These are phyloP conservation scores for Thraustochytrium sp. DNA, from an alignment of 352 stramenopile species.

Conservation along the genomic window DNA sequence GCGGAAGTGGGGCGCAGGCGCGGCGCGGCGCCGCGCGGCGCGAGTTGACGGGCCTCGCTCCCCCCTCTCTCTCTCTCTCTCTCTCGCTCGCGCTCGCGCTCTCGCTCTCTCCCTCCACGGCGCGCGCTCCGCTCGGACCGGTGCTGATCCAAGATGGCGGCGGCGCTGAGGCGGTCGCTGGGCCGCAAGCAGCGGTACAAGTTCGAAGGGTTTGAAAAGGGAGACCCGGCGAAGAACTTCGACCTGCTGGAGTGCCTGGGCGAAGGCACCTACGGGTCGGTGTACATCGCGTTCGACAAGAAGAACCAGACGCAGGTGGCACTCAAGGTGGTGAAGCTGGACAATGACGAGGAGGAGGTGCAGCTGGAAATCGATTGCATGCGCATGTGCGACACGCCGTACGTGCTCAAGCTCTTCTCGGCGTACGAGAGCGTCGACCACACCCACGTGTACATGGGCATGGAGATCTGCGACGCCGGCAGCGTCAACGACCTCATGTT, in stretches of 20 bases:
- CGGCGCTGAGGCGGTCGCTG: not conserved
- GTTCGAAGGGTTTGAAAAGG: slow-evolving; percentile 29
- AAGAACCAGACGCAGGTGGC: slow-evolving; percentile 1
- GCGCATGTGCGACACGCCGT: not conserved
- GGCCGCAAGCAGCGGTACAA: not conserved
- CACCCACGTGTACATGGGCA: slow-evolving; percentile 35
- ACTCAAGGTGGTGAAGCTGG: slow-evolving; percentile 30
- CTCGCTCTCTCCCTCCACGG: too few relatives aligned
- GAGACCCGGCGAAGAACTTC: slow-evolving; percentile 33
- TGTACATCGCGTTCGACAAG: slow-evolving; percentile 20
- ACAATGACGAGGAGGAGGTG: slow-evolving; percentile 42
- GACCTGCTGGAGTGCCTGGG: slow-evolving; percentile 43
- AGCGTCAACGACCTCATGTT: slow-evolving; percentile 44
- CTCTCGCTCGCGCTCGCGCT: too few relatives aligned
- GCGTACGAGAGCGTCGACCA: slow-evolving; percentile 23
- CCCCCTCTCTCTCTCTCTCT: too few relatives aligned
- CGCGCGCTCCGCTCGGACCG: too few relatives aligned
- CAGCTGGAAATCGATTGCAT: slow-evolving; percentile 31
- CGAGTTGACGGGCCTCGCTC: too few relatives aligned
- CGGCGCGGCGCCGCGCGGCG: too few relatives aligned
- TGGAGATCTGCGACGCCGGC: slow-evolving; percentile 39
- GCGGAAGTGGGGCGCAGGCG: too few relatives aligned
- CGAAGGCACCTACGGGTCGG: slow-evolving; percentile 37
- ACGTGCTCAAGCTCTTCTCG: slow-evolving; percentile 41
- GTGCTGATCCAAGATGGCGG: not conserved